Percentiles rank a stretch among this genome's conserved stretches.
Conservation (phyloP, 129 eudicot genomes). For the Pulicaria dysenterica region DNA sequence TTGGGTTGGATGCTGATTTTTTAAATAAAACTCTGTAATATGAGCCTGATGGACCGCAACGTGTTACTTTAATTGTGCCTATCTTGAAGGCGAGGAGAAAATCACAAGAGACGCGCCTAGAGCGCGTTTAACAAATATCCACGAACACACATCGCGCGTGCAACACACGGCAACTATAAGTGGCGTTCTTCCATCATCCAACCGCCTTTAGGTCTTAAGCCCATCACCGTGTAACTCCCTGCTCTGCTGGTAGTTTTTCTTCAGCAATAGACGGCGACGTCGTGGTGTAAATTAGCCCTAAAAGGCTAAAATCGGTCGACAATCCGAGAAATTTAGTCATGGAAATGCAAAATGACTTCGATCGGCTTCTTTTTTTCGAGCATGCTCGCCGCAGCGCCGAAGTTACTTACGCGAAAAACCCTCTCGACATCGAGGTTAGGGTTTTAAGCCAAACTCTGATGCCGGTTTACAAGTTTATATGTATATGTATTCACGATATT, state of each 20-base stretch:
- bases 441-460: background rate
- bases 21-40: no score
- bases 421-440: slow-evolving; percentile 68
- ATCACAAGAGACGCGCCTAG: no score
- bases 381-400: slow-evolving; percentile 84
- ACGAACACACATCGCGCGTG: background rate
- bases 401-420: slow-evolving; percentile 62
- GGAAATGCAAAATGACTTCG: slow-evolving; percentile 73
- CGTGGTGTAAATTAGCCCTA: background rate
- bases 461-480: no score
- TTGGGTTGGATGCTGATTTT: no score
- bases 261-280: background rate
- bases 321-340: slow-evolving; percentile 22
- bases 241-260: background rate
- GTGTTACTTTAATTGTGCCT: no score
- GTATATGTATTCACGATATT: no score
- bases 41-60: no score
- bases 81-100: no score
- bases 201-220: background rate
- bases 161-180: background rate
- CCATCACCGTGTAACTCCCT: no score
- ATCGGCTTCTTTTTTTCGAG: slow-evolving; percentile 84
- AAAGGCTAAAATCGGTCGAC: slow-evolving; percentile 3
- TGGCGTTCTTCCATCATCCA: background rate
- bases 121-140: no score